Percentiles rank a stretch among this genome's conserved stretches.
phyloP scores from a whole-genome alignment of 2,329 filamentous ascomycete species.

The Fusarium clavum region DNA sequence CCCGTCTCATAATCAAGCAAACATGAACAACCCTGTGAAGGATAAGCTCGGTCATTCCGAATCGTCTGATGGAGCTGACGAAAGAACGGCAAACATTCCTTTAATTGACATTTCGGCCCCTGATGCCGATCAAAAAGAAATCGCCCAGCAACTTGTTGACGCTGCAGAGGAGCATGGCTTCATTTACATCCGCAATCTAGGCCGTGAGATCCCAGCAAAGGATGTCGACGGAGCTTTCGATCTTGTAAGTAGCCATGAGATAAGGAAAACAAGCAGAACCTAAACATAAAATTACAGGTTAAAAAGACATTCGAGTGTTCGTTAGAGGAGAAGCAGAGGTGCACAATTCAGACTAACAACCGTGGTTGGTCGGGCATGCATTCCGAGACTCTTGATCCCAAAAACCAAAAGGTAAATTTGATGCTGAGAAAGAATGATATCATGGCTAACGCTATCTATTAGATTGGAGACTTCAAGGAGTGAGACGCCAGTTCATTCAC shows the following conservation, averaged over 20 bases:
- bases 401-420: slow-evolving; percentile 75
- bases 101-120: slow-evolving; percentile 77
- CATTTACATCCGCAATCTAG: slow-evolving; percentile 84
- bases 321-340: slow-evolving; percentile 76
- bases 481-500: slow-evolving; percentile 52
- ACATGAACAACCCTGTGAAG: slow-evolving; percentile 10
- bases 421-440: background rate
- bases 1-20: background rate
- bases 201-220: slow-evolving; percentile 72
- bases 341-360: slow-evolving; percentile 83
- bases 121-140: slow-evolving; percentile 60
- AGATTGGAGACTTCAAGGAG: slow-evolving; percentile 92
- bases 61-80: slow-evolving; percentile 29
- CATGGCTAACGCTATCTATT: background rate
- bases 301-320: slow-evolving; percentile 78
- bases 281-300: slow-evolving; percentile 57
- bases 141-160: slow-evolving; percentile 77
- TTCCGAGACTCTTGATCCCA: slow-evolving; percentile 86
- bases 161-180: slow-evolving; percentile 89
- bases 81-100: slow-evolving; percentile 69
- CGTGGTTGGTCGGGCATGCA: slow-evolving; percentile 91
- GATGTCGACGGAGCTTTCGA: slow-evolving; percentile 79
- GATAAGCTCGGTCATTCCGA: slow-evolving; percentile 9
- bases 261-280: background rate
- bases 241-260: slow-evolving; percentile 65